Evolutionary conservation across 306 rosid genomes (phyloP).

Genomic region (Gynostemma pentaphyllum): DNA sequence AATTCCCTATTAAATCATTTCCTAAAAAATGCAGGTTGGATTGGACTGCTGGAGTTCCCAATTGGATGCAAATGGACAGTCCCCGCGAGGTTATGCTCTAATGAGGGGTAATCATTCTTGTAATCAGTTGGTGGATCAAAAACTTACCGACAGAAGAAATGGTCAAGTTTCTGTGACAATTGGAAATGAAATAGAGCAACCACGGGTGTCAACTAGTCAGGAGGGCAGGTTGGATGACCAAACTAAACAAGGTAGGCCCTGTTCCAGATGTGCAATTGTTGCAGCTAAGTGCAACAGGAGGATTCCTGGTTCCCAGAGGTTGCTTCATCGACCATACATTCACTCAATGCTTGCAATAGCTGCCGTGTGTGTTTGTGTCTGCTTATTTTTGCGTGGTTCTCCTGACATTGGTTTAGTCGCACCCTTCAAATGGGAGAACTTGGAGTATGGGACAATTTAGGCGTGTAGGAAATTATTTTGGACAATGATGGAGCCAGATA

Average conservation of each 20-base stretch:
- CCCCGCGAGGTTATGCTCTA: constrained; percentile 62
- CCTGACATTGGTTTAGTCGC: constrained; percentile 59
- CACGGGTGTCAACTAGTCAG: constrained; percentile 23
- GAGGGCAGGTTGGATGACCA: constrained; percentile 13
- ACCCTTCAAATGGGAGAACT: constrained; percentile 80
- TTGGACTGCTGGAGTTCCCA: constrained; percentile 71
- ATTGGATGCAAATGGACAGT: constrained; percentile 57
- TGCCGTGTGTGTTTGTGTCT: constrained; percentile 92
- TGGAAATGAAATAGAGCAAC: constrained; percentile 31
- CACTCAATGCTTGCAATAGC: constrained; percentile 79
- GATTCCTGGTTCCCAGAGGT: constrained; percentile 49
- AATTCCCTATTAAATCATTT: neutral
- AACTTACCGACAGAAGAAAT: constrained; percentile 43
- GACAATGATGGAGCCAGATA: neutral
- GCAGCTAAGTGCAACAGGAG: constrained; percentile 31
- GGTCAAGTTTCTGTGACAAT: constrained; percentile 53
- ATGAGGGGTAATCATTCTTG: constrained; percentile 62
- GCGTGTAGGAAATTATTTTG: constrained; percentile 14
- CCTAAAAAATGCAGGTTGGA: constrained; percentile 39
- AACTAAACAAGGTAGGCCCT: constrained; percentile 32
- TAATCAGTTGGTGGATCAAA: constrained; percentile 52
- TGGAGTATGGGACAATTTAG: constrained; percentile 54
- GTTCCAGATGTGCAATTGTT: constrained; percentile 51
- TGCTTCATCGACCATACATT: constrained; percentile 58
- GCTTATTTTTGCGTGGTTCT: constrained; percentile 63